Evolutionary conservation across 148 eudicot genomes (phyloP).

Genomic region (Agrostemma githago): DNA sequence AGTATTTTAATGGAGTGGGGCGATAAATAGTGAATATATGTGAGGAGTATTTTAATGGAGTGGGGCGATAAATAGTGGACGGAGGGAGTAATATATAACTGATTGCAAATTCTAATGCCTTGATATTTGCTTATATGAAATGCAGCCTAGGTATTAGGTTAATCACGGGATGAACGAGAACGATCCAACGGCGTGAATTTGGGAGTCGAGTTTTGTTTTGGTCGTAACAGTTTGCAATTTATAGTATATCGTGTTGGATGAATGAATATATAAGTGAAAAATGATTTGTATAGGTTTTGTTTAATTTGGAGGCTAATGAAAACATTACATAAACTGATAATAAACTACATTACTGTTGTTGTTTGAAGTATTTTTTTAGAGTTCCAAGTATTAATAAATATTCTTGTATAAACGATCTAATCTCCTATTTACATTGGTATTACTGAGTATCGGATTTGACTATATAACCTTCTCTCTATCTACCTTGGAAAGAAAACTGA

Average conservation of each 20-base stretch:
- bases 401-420: background rate
- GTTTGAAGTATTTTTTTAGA: background rate
- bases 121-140: background rate
- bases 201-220: background rate
- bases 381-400: too few species aligned
- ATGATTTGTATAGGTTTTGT: conserved; percentile 4
- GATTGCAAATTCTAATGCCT: background rate
- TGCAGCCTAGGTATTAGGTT: conserved; percentile 29
- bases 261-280: background rate
- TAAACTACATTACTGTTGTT: background rate
- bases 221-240: background rate
- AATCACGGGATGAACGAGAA: background rate
- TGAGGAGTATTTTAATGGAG: too few species aligned
- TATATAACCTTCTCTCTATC: too few species aligned
- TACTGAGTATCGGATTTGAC: too few species aligned
- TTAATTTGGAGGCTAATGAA: background rate
- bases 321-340: background rate
- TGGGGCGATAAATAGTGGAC: too few species aligned
- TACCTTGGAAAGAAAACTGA: too few species aligned
- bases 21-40: too few species aligned
- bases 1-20: too few species aligned
- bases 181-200: background rate
- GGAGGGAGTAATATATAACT: too few species aligned
- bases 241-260: background rate
- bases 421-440: too few species aligned